Percentiles rank a stretch among this genome's conserved stretches.
These are phyloP conservation scores for Physaria fendleri DNA, from an alignment of 345 rosid species.

Conservation along the genomic window DNA sequence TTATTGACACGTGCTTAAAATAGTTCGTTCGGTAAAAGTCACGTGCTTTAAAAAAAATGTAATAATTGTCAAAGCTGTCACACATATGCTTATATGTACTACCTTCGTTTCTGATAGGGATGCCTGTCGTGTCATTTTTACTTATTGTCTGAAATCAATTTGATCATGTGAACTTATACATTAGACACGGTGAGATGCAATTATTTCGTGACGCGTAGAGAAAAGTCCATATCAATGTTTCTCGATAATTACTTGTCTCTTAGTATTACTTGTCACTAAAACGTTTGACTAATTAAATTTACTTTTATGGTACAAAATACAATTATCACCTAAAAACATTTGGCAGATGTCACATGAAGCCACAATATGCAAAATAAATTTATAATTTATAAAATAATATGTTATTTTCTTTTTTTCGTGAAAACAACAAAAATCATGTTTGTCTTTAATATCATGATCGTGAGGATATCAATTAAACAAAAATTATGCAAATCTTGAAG, in stretches of 20 bases:
- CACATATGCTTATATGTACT: background rate
- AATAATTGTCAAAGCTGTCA: no score
- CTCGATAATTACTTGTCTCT: no score
- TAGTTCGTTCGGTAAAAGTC: background rate
- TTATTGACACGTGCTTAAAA: background rate
- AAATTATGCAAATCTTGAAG: background rate
- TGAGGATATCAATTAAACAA: no score
- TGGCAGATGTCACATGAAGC: no score
- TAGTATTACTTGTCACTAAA: background rate
- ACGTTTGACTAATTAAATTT: background rate
- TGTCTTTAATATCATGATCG: no score
- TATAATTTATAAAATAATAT: no score
- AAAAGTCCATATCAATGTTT: background rate
- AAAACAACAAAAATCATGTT: no score
- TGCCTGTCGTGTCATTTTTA: background rate
- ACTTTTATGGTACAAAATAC: no score
- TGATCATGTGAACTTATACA: background rate
- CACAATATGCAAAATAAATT: no score
- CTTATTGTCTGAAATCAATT: background rate
- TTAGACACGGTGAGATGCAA: background rate
- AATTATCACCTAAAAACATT: no score
- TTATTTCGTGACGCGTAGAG: background rate
- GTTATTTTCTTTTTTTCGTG: no score
- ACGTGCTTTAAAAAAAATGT: constrained; percentile 2
- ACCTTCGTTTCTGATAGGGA: background rate